Conservation (phyloP, 768 basidiomycete species). For the Auriculariales sp. region DNA sequence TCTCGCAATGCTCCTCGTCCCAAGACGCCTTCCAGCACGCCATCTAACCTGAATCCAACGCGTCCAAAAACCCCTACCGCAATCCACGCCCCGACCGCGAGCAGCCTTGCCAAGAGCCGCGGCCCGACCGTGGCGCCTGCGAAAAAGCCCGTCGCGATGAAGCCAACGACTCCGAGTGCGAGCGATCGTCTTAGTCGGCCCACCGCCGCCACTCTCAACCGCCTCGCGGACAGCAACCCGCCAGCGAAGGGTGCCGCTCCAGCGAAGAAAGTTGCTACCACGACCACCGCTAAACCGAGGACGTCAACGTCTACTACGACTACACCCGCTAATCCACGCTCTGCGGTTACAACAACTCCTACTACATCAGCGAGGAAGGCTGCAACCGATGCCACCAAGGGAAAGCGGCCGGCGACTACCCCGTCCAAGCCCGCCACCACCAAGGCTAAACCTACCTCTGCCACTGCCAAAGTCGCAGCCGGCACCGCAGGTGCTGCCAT, state of each 20-base stretch:
- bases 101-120: constrained; percentile 59
- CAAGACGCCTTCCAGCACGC: constrained; percentile 18
- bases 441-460: constrained; percentile 14
- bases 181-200: constrained; percentile 62
- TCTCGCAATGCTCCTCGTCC: constrained; percentile 15
- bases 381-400: constrained; percentile 15
- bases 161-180: constrained; percentile 28
- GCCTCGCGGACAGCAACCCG: constrained; percentile 13
- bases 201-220: constrained; percentile 61
- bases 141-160: constrained; percentile 29
- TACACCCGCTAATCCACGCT: no score
- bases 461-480: constrained; percentile 13
- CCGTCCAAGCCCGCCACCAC: constrained; percentile 10
- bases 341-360: not conserved
- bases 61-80: constrained; percentile 50
- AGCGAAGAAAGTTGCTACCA: constrained; percentile 12
- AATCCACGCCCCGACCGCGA: constrained; percentile 67
- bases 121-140: constrained; percentile 30
- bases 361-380: not conserved
- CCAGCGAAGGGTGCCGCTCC: constrained; percentile 5
- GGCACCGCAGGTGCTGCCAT: constrained; percentile 6
- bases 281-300: constrained; percentile 12
- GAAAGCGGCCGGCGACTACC: not conserved
- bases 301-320: no score
- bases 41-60: constrained; percentile 9